Evolutionary conservation across 139 green algal genomes (phyloP).

Genomic region (Edaphochlamys debaryana): DNA sequence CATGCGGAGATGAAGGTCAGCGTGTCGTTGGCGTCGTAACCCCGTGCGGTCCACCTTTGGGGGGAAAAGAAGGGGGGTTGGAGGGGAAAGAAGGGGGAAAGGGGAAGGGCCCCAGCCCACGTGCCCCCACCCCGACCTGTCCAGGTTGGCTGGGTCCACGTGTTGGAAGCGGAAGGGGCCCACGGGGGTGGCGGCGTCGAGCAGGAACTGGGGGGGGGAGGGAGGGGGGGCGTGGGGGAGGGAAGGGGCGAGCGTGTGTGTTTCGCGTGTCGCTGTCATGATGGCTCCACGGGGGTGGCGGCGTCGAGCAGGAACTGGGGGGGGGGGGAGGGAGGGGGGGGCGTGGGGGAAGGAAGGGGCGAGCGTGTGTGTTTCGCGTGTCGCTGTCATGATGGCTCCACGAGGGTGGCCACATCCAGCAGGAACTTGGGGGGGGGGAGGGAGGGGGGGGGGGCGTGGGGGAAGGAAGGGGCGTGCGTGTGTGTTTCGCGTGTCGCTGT

Average conservation of each 20-base stretch:
- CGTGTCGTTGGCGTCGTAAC: constrained; percentile 8
- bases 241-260: no score
- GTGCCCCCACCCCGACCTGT: no score
- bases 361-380: no score
- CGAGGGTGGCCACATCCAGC: not conserved
- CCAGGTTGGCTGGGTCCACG: no score
- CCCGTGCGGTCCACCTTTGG: not conserved
- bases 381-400: not conserved
- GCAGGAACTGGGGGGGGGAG: not conserved
- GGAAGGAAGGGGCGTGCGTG: no score
- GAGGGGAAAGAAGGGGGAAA: no score
- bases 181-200: not conserved
- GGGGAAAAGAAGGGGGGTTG: no score
- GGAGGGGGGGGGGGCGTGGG: not conserved
- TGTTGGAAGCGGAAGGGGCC: constrained; percentile 14
- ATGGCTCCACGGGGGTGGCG: not conserved
- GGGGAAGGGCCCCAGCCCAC: no score
- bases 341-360: not conserved
- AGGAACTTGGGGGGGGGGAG: not conserved
- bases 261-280: not conserved
- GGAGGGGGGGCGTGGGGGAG: not conserved
- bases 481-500: not conserved
- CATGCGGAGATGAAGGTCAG: not conserved
- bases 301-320: constrained; percentile 3
- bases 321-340: not conserved